phyloP scores from a whole-genome alignment of 352 stramenopile species.

The Phytophthora capsici region DNA sequence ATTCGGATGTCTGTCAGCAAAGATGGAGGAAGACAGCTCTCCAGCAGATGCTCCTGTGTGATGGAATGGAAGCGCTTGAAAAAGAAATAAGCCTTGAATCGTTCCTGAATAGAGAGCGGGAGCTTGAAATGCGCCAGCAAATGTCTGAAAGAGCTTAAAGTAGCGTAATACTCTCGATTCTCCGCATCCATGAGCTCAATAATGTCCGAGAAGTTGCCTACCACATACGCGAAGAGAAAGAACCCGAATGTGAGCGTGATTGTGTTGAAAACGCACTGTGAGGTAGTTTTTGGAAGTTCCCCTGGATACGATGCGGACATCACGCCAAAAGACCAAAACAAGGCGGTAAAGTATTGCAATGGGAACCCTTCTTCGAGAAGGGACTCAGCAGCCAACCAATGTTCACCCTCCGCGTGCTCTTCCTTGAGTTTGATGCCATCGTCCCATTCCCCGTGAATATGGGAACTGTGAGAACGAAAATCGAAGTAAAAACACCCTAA shows the following conservation, averaged over 20 bases:
- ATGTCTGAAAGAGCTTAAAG: constrained; percentile 58
- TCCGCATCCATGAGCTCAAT: constrained; percentile 76
- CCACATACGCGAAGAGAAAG: constrained; percentile 77
- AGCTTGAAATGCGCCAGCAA: constrained; percentile 65
- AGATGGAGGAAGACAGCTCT: constrained; percentile 69
- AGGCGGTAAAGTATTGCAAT: constrained; percentile 64
- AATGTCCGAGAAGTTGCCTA: constrained; percentile 75
- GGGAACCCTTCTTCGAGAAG: constrained; percentile 34
- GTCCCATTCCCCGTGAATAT: constrained; percentile 14
- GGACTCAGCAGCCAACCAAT: constrained; percentile 43
- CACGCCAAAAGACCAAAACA: constrained; percentile 78
- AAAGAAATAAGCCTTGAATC: constrained; percentile 70
- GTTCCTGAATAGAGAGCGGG: constrained; percentile 42
- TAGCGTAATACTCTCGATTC: constrained; percentile 69
- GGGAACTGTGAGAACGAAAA: constrained; percentile 38
- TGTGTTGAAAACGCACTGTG: constrained; percentile 62
- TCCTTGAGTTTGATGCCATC: constrained; percentile 14
- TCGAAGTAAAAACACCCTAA: constrained; percentile 74
- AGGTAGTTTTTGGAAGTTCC: constrained; percentile 55
- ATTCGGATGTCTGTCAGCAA: constrained; percentile 73
- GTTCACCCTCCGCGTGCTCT: not conserved
- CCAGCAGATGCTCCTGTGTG: constrained; percentile 69
- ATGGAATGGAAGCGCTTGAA: constrained; percentile 81
- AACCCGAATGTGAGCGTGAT: constrained; percentile 70
- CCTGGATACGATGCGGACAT: constrained; percentile 65